These are phyloP conservation scores for Neolentinus lepideus DNA, from an alignment of 1,284 basidiomycete species.

Conservation along the genomic window DNA sequence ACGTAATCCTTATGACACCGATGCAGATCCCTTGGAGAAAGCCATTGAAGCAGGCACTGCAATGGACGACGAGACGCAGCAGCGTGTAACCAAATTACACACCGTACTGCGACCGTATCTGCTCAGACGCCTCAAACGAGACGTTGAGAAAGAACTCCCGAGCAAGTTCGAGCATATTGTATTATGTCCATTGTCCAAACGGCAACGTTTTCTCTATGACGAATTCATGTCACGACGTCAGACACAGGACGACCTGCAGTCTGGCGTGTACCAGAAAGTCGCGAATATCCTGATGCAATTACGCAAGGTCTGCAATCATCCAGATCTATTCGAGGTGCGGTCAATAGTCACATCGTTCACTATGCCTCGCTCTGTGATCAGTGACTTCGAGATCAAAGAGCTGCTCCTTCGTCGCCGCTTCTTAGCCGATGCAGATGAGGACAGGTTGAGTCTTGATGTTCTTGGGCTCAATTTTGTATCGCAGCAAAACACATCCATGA, in stretches of 20 bases:
- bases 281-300: constrained; percentile 98
- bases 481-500: constrained; percentile 39
- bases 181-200: constrained; percentile 87
- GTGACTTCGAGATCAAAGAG: constrained; percentile 86
- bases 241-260: constrained; percentile 80
- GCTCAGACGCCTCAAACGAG: constrained; percentile 88
- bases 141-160: constrained; percentile 95
- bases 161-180: constrained; percentile 94
- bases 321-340: constrained; percentile 92
- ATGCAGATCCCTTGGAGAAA: constrained; percentile 82
- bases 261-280: constrained; percentile 85
- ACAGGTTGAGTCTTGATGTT: constrained; percentile 52
- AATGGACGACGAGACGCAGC: constrained; percentile 80
- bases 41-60: constrained; percentile 84
- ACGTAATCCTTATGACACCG: not conserved
- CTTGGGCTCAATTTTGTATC: constrained; percentile 63
- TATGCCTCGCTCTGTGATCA: constrained; percentile 74
- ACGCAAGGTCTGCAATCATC: constrained; percentile 93
- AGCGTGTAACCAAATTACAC: constrained; percentile 87
- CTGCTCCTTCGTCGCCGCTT: constrained; percentile 75
- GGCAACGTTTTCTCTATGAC: constrained; percentile 96
- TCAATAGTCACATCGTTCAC: constrained; percentile 92
- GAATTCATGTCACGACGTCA: constrained; percentile 95
- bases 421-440: constrained; percentile 39
- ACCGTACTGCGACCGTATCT: constrained; percentile 92